These are phyloP conservation scores for Mallotus repandus DNA, from an alignment of 441 rosid genomes.

Conservation along the genomic window DNA sequence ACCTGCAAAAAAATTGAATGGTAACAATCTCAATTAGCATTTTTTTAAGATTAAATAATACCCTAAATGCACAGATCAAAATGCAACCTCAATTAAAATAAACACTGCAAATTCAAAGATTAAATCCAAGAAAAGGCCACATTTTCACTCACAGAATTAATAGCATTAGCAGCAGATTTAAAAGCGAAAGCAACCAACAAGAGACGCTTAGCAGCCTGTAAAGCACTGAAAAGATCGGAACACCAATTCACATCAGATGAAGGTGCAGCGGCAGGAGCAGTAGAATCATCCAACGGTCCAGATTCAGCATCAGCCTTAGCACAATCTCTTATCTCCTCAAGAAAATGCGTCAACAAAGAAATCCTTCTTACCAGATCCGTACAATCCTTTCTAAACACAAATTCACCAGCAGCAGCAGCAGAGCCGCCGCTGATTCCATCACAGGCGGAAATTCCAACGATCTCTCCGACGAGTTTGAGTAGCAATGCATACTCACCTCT, in stretches of 20 bases:
- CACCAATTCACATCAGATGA: slow-evolving; percentile 45
- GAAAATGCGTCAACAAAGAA: slow-evolving; percentile 63
- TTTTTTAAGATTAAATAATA: too few species aligned
- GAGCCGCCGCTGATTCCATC: neutral
- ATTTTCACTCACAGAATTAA: slow-evolving; percentile 41
- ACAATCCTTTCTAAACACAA: slow-evolving; percentile 68
- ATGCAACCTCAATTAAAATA: too few species aligned
- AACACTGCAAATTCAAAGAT: too few species aligned
- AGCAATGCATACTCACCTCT: slow-evolving; percentile 27
- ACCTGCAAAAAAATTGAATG: too few species aligned
- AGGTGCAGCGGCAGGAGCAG: too few species aligned
- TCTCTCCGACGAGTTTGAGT: slow-evolving; percentile 47
- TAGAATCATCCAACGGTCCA: slow-evolving; percentile 19
- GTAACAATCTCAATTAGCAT: too few species aligned
- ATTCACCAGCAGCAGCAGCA: neutral
- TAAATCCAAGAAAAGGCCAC: too few species aligned
- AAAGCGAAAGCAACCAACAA: slow-evolving; percentile 44
- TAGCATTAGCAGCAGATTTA: slow-evolving; percentile 24
- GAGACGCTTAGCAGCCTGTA: slow-evolving; percentile 63
- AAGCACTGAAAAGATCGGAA: slow-evolving; percentile 52
- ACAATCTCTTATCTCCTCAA: slow-evolving; percentile 70
- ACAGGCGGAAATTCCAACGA: slow-evolving; percentile 31
- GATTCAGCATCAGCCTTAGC: neutral
- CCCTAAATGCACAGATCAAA: too few species aligned
- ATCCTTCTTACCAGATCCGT: slow-evolving; percentile 79